A percentile compares a stretch with the other conserved stretches of the same genome.
Evolutionary conservation across 163 green algal species (phyloP).

Genomic region (Scenedesmus sp.): DNA sequence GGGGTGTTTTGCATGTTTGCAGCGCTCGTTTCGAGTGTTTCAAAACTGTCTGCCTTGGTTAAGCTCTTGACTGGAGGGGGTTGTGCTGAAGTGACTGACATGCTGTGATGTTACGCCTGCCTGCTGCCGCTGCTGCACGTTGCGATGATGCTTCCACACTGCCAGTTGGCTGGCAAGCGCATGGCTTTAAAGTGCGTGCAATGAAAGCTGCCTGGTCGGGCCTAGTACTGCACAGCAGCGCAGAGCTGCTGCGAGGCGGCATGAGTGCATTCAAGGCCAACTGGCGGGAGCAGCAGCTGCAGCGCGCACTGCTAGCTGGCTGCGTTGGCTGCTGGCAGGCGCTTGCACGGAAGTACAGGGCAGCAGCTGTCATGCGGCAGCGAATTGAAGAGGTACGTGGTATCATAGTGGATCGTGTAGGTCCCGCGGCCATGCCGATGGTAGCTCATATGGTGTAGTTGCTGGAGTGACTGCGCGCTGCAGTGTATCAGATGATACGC

Average conservation of each 20-base stretch:
- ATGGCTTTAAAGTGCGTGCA: not conserved
- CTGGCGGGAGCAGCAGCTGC: slow-evolving; percentile 45
- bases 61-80: too few species aligned
- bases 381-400: slow-evolving; percentile 60
- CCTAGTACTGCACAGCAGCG: not conserved
- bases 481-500: too few species aligned
- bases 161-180: slow-evolving; percentile 28
- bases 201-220: slow-evolving; percentile 46
- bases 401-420: not conserved
- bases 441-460: too few species aligned
- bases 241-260: slow-evolving; percentile 46
- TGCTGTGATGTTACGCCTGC: not conserved
- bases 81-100: too few species aligned
- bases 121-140: not conserved
- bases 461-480: too few species aligned
- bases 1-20: too few species aligned
- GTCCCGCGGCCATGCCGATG: not conserved
- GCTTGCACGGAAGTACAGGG: not conserved
- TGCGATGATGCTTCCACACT: too few species aligned
- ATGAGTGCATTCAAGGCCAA: slow-evolving; percentile 63
- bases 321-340: not conserved
- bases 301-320: not conserved
- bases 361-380: slow-evolving; percentile 54
- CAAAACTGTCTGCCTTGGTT: too few species aligned
- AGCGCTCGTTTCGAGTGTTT: too few species aligned